Evolutionary conservation across 1,139 yeast species (phyloP), one percentile per base, ranked within the genome.

Genomic region (Lodderomyces orthopsilosis): DNA sequence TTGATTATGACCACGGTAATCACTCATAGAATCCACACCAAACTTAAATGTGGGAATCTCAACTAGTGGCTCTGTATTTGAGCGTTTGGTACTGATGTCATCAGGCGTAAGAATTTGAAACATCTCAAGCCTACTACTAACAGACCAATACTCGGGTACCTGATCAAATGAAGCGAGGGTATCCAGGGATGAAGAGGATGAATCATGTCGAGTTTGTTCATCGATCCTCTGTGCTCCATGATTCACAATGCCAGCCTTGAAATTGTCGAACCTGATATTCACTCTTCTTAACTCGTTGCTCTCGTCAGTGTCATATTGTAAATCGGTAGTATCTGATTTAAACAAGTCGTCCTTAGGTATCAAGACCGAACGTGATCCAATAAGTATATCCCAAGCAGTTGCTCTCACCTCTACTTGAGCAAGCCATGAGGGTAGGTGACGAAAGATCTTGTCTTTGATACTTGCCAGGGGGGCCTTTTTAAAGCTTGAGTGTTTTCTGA

Each of bases 311-410:
- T 78, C 81, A 40, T 65, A 63, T 22, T 63, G 57, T 24, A 71
- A 62, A 19, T 68, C 70, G 1, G 70, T 57, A 6, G 58, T 65
- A 3, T 59, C 47, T 2, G 53, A 48, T 27, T 65, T 58, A 37
- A 71, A 58, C 5, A 70, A 52, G 39, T 68, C 65, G 17, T 71
- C 67, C 9, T 75, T 51, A 12, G 71, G 80, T 49, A 83, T 70
- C 41, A 83, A 66, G 0, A 83, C 74, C 0, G 89, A 83, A 41
- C 87, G 68, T 0, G 87, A 74, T 0, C 88, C 89, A 7, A 82
- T 45, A 8, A 62, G 53, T 0, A 81, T 38, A 3, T 57, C 55
- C 3, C 74, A 54, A 3, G 63, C 55, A 2, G 58, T 50, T 1
- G 77, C 41, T 4, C 55, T 57, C 3, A 79, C 21, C 23, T 63